phyloP scores from a whole-genome alignment of 768 basidiomycete genomes.

The Hericium erinaceus region DNA sequence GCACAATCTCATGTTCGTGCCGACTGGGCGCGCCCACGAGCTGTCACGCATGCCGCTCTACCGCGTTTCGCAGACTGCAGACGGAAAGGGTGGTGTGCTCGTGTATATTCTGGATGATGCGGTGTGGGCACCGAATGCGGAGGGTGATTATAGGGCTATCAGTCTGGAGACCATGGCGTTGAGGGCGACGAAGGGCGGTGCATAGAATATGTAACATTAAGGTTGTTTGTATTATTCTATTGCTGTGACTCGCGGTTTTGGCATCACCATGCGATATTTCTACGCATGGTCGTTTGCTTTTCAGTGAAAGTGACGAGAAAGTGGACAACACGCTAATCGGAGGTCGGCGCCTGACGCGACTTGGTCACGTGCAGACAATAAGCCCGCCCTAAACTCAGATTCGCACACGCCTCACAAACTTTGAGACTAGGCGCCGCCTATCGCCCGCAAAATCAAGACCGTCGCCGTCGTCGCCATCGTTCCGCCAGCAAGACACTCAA shows the following conservation, averaged over 20 bases:
- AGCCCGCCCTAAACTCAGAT: constrained; percentile 6
- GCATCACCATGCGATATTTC: background rate
- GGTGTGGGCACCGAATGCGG: constrained; percentile 71
- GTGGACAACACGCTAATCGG: background rate
- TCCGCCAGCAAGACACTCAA: constrained; percentile 23
- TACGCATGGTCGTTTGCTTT: too few species aligned
- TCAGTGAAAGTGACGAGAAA: background rate
- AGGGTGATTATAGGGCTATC: constrained; percentile 66
- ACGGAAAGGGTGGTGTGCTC: constrained; percentile 79
- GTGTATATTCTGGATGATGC: constrained; percentile 92
- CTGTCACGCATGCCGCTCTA: constrained; percentile 84
- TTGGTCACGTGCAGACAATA: background rate
- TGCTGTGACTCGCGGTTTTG: background rate
- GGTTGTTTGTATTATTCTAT: background rate
- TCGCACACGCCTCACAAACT: constrained; percentile 11
- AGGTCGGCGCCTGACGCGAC: background rate
- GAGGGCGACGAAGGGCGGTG: constrained; percentile 29
- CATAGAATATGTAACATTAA: background rate
- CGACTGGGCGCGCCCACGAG: constrained; percentile 78
- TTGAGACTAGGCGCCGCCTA: constrained; percentile 2
- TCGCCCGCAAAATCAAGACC: constrained; percentile 12
- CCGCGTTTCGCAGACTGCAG: constrained; percentile 66
- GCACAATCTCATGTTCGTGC: constrained; percentile 84
- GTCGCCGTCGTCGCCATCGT: constrained; percentile 25
- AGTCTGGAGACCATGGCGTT: constrained; percentile 84